Percentiles rank a stretch among this genome's conserved stretches.
Evolutionary conservation across 2,329 filamentous ascomycete species (phyloP).

Genomic region (Zasmidium angulare): DNA sequence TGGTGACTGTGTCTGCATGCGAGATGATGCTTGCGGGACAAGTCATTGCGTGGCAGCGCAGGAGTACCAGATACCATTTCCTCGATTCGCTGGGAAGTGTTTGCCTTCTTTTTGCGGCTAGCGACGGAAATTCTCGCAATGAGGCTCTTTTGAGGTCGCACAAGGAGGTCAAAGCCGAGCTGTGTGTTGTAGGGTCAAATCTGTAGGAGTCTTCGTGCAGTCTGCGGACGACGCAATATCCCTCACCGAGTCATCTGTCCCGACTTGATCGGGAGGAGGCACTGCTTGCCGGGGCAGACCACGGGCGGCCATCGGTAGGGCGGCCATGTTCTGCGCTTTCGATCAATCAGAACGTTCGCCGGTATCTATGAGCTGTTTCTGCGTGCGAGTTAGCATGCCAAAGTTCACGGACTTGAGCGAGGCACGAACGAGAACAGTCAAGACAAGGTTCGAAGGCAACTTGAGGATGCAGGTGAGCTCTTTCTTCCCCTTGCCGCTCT

Average conservation of each 20-base stretch:
- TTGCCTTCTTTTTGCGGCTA: not conserved
- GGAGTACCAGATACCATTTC: not conserved
- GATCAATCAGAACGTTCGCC: not conserved
- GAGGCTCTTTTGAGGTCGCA: not conserved
- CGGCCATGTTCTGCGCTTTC: not conserved
- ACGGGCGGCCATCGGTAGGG: not conserved
- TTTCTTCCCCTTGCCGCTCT: not conserved
- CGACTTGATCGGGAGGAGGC: not conserved
- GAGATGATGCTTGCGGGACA: not conserved
- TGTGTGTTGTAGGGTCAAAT: not conserved
- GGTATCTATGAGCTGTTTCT: not conserved
- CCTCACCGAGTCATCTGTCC: not conserved
- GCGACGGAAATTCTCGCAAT: not conserved
- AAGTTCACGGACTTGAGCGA: not conserved
- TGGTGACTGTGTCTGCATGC: not conserved
- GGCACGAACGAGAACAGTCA: not conserved
- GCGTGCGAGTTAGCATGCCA: not conserved
- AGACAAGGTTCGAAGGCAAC: not conserved
- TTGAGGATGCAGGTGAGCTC: not conserved
- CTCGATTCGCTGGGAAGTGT: not conserved
- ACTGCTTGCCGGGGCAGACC: not conserved
- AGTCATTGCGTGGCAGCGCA: not conserved
- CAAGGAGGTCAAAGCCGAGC: not conserved
- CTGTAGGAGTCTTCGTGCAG: not conserved
- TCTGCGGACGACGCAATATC: not conserved